Conservation (phyloP, 2,329 filamentous ascomycete species). For the Falciphora oryzae region DNA sequence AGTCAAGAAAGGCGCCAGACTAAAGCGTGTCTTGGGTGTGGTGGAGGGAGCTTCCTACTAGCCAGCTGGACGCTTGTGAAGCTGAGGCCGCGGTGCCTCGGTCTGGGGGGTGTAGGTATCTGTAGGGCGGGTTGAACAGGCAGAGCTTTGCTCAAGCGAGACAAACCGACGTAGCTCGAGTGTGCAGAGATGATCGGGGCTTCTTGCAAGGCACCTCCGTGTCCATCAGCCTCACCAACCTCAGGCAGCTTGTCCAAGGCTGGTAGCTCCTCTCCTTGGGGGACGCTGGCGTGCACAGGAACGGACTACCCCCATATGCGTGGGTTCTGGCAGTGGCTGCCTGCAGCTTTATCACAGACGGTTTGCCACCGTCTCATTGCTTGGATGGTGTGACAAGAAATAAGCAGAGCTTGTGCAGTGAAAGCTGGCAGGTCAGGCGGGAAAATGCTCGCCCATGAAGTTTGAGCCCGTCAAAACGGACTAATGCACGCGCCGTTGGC, state of each 20-base stretch:
- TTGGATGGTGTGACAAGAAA: neutral
- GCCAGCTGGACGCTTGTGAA: too few species aligned
- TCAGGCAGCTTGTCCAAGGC: neutral
- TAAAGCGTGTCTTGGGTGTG: too few species aligned
- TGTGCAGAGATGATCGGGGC: neutral
- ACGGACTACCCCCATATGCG: neutral
- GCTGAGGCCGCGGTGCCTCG: too few species aligned
- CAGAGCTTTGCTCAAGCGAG: neutral
- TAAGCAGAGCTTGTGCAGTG: neutral
- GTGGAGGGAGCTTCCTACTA: too few species aligned
- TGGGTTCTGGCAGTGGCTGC: neutral
- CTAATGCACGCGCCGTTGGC: neutral
- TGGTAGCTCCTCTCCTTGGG: neutral
- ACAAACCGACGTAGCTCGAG: too few species aligned
- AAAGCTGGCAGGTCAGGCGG: too few species aligned
- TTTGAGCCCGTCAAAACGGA: too few species aligned
- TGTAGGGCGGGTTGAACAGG: too few species aligned
- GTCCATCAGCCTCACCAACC: neutral
- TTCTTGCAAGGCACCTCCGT: neutral
- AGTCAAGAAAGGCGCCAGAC: too few species aligned
- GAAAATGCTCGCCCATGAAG: too few species aligned
- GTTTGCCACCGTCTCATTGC: neutral
- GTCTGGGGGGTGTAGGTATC: too few species aligned
- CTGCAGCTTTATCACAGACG: neutral
- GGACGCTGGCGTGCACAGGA: neutral